Evolutionary conservation across 1,284 basidiomycete species (phyloP), one percentile per base, ranked within the genome.

Genomic region (Apiotrichum porosum): DNA sequence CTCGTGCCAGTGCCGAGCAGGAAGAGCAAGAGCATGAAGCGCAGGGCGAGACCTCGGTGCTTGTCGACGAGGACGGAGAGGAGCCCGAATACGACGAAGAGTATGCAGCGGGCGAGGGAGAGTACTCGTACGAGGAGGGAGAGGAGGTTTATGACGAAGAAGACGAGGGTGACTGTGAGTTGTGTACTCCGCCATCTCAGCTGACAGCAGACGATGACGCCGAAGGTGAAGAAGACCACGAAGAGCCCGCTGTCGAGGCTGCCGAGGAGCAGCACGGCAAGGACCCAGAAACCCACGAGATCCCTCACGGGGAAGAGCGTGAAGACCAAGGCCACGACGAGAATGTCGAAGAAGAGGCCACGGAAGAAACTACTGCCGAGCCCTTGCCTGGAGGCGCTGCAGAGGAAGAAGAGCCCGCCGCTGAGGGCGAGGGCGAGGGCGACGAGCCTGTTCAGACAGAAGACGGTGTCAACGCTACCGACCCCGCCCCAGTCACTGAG

Each of bases 1-100:
- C 28, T 26, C 41, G 23, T 2, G 37, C 34, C n/a, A 37, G 37
- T 86, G 47, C 71, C 81, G 37, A 69, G 86, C 30, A 78, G 74
- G 61, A 83, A 78, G 57, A 82, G 84, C 74, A 36, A 18, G 40
- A 13, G 48, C 48, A 31, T 30, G 43, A 37, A 36, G 50, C n/a
- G n/a, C n/a, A n/a, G n/a, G n/a, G n/a, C n/a, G n/a, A 35, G 24
- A 18, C 9, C 28, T 34, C 40, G 18, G 10, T 9, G 45, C 26
- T 10, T 26, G 36, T 45, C 30, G 26, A 22, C 9, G 30, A 38
- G 38, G 38, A 47, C n/a, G 30, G 30, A 10, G 41, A 30, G n/a
- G n/a, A 28, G 24, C 33, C 39, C 24, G 45, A 30, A 17, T 42
- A 37, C 1, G 51, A 44, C 10, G 24, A 37, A 21, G 44, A n/a